Percentiles rank a stretch among this genome's conserved stretches.
phyloP scores from a whole-genome alignment of 1,284 basidiomycete genomes.

The Exobasidium rhododendri region DNA sequence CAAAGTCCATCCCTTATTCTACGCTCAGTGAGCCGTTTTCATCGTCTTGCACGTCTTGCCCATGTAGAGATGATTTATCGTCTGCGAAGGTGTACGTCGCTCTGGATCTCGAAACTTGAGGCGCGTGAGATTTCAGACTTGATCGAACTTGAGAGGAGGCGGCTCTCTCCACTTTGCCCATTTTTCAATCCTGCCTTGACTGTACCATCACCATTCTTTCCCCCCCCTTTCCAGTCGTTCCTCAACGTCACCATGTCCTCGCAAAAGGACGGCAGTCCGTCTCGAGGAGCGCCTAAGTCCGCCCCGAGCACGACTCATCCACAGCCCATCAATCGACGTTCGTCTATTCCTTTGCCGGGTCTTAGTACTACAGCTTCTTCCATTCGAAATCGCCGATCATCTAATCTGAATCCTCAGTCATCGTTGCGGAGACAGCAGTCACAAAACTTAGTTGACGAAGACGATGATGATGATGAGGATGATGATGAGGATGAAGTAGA shows the following conservation, averaged over 20 bases:
- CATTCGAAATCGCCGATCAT: conserved; percentile 36
- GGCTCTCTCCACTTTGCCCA: no score
- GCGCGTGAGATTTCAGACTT: no score
- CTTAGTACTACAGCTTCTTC: conserved; percentile 49
- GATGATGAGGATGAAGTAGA: conserved; percentile 42
- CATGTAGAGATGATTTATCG: no score
- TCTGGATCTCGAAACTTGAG: no score
- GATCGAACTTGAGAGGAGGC: no score
- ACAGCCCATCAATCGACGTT: not conserved
- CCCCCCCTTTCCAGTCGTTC: no score
- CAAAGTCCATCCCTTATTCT: no score
- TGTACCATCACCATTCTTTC: no score
- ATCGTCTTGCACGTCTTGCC: not conserved
- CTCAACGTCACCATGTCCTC: no score
- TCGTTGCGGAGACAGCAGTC: conserved; percentile 17
- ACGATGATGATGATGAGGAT: conserved; percentile 46
- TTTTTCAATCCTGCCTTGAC: no score
- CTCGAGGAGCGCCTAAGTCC: not conserved
- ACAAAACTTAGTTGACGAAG: conserved; percentile 17
- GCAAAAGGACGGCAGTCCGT: not conserved
- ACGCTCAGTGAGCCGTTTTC: not conserved
- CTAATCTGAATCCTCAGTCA: conserved; percentile 5
- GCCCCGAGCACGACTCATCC: not conserved
- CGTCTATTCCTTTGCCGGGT: conserved; percentile 35
- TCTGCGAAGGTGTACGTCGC: no score